phyloP scores from a whole-genome alignment of 2,329 filamentous ascomycete species.

The Colletotrichum musae region DNA sequence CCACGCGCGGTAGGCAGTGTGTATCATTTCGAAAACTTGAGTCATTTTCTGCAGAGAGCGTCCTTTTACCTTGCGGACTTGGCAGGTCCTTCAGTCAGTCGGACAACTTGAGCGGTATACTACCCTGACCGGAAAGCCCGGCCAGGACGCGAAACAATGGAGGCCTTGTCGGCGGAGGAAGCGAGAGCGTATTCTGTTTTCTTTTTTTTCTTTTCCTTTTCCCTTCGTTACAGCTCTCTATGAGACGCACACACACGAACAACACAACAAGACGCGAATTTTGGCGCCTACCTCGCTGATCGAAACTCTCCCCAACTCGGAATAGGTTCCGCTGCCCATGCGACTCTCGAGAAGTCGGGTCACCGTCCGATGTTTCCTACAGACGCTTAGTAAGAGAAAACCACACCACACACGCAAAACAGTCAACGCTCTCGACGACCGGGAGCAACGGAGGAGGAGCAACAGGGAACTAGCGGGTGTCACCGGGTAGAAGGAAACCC shows the following conservation, averaged over 20 bases:
- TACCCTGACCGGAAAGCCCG: constrained; percentile 14
- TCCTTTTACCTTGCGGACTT: constrained; percentile 21
- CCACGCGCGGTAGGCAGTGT: constrained; percentile 30
- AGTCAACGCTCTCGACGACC: not conserved
- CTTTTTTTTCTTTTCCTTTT: constrained; percentile 34
- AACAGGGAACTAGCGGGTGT: constrained; percentile 8
- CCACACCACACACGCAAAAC: constrained; percentile 21
- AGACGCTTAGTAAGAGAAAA: constrained; percentile 15
- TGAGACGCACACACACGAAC: constrained; percentile 6
- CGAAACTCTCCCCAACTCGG: not conserved
- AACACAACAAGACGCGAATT: not conserved
- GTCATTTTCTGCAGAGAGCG: constrained; percentile 24
- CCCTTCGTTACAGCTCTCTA: constrained; percentile 18
- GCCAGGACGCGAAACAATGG: constrained; percentile 2
- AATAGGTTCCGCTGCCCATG: not conserved
- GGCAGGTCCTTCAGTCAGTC: constrained; percentile 2
- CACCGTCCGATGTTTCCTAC: constrained; percentile 29
- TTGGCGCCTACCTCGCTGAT: not conserved
- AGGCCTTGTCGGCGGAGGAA: constrained; percentile 10
- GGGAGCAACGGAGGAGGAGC: not conserved
- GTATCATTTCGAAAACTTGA: constrained; percentile 25
- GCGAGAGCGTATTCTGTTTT: constrained; percentile 28
- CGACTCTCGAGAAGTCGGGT: constrained; percentile 7
- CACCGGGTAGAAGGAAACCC: not conserved
- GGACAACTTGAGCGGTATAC: constrained; percentile 25